These are phyloP conservation scores for Hypoxylon sp. DNA, from an alignment of 2,329 filamentous ascomycete genomes.

Conservation along the genomic window DNA sequence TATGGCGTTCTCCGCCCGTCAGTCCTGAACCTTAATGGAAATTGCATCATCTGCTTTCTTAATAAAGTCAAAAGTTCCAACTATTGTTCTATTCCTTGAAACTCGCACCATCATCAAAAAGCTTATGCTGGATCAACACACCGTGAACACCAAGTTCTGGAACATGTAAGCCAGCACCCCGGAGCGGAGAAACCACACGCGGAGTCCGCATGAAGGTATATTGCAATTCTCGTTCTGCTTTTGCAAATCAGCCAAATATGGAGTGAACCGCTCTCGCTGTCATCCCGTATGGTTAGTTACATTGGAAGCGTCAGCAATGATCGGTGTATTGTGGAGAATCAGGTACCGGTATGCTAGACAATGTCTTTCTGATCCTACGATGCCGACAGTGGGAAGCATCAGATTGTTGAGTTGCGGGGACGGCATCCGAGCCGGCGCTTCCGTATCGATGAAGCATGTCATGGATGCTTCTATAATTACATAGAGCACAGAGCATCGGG, in stretches of 20 bases:
- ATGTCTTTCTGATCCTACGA: background rate
- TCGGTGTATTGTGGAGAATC: background rate
- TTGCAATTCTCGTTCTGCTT: background rate
- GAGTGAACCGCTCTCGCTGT: background rate
- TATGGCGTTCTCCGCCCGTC: too few species aligned
- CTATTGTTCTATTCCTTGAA: too few species aligned
- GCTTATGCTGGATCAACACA: too few species aligned
- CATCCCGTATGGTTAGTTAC: background rate
- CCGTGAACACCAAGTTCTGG: too few species aligned
- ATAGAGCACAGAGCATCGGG: background rate
- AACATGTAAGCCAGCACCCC: too few species aligned
- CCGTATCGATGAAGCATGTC: too few species aligned
- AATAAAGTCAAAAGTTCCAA: too few species aligned
- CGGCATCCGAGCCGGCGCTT: background rate
- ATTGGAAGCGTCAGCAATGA: background rate
- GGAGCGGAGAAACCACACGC: too few species aligned
- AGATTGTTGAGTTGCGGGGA: conserved; percentile 1
- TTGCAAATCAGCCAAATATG: background rate
- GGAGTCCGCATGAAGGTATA: too few species aligned
- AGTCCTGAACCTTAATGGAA: too few species aligned
- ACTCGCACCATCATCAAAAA: too few species aligned
- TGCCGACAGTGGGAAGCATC: background rate
- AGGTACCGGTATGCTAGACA: background rate
- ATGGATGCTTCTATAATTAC: conserved; percentile 20
- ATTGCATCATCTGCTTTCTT: too few species aligned